Base-by-base conservation (phyloP, 257 asterid genomes). In the Solanum tacnaense region DNA sequence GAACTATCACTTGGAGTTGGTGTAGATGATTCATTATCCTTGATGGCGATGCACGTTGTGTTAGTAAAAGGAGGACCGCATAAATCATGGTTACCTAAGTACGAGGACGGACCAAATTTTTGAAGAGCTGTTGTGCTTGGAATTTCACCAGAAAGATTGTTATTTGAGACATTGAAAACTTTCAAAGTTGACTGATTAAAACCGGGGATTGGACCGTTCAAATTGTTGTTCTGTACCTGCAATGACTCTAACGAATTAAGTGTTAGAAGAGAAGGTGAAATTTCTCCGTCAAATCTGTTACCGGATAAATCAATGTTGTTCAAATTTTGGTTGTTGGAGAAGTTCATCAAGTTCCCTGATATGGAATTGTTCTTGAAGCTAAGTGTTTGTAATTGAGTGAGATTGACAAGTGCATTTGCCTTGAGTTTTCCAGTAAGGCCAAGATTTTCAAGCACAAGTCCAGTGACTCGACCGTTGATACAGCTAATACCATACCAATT, bases 401-500 rank as follows among this genome's bases (percentile, higher is more conserved):
- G 94, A 88, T 92, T 94, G 78, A 32, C 62, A 20, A 94, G 90
- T 27, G 93, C 89, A 38, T 92, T 89, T 5, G 27, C 85, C 85
- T 90, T 67, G 89, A 95, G 90, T 86, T 91, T 91, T 20, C 95
- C 95, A 5, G 21, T 18, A 2, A 95, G 94, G 31, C 88, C 92
- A 88, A 93, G 86, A 89, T 89, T 89, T 78, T 93, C 95, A 86
- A 95, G 85, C 81, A 83, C 85, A 32, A 95, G 36, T 35, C 94
- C 93, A 1, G 92, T 92, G 82, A 95, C 96, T 89, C 96, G 92
- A 21, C 98, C 98, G 2, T 91, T 39, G 3, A 35, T 25, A 83
- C 98, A 95, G 38, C 85, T 91, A 34, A 95, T 73, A 56, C 98
- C 98, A 29, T 84, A 75, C 98, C 98, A 95, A 70, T 87, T 83